These are phyloP conservation scores for Leavenworthia alabamica DNA, from an alignment of 345 rosid genomes.

Conservation along the genomic window DNA sequence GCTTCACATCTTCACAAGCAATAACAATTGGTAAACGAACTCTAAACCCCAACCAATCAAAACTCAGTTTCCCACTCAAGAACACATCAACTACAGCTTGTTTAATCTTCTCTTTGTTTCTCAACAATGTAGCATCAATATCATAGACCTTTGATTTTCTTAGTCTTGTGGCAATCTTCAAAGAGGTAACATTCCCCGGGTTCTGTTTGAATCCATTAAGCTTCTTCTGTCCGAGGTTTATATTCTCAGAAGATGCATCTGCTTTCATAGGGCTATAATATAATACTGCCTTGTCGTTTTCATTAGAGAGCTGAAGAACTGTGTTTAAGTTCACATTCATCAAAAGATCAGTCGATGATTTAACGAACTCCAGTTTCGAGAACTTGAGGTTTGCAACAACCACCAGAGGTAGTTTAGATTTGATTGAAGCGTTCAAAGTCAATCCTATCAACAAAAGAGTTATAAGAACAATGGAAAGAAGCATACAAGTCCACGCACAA, in stretches of 20 bases:
- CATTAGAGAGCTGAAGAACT: constrained; percentile 26
- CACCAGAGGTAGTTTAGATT: constrained; percentile 27
- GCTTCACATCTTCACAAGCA: constrained; percentile 26
- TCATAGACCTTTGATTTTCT: constrained; percentile 12
- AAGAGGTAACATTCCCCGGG: constrained; percentile 4
- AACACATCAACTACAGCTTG: constrained; percentile 24
- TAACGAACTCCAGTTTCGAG: constrained; percentile 3
- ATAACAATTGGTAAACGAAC: constrained; percentile 23
- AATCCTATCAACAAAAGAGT: constrained; percentile 15
- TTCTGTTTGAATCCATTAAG: constrained; percentile 22
- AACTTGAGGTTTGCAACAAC: constrained; percentile 8
- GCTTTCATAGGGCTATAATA: constrained; percentile 19
- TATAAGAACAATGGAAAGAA: constrained; percentile 10
- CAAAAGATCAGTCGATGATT: constrained; percentile 10
- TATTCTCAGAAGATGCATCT: constrained; percentile 20
- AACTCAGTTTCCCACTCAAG: constrained; percentile 24
- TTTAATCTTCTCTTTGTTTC: constrained; percentile 3
- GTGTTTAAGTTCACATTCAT: constrained; percentile 18
- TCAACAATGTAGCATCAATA: constrained; percentile 24
- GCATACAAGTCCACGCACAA: constrained; percentile 22
- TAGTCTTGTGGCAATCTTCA: not conserved
- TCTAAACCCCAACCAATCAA: constrained; percentile 29
- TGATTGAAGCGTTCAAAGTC: constrained; percentile 7
- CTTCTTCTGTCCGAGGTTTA: constrained; percentile 18
- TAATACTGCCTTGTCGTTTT: constrained; percentile 17